Conservation (phyloP, 768 basidiomycete genomes). For the Boletus rubropictus region DNA sequence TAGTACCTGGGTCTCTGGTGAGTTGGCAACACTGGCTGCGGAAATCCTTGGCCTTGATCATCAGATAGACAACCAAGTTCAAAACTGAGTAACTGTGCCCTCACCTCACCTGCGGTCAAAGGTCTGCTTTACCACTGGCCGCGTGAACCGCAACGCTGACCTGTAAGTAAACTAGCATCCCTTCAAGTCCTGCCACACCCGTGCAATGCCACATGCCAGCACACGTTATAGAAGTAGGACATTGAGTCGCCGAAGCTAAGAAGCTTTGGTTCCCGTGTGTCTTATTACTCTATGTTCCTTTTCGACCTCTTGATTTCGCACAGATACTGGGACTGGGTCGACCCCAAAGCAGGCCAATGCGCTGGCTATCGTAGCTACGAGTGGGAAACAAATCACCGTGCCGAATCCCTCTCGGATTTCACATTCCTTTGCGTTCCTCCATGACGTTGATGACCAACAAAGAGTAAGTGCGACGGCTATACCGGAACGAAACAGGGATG, state of each 20-base stretch:
- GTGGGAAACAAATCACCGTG: constrained; percentile 6
- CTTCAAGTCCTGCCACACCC: too few relatives aligned
- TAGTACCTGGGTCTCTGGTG: too few relatives aligned
- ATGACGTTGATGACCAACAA: constrained; percentile 14
- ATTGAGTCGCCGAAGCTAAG: constrained; percentile 19
- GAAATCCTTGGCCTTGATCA: too few relatives aligned
- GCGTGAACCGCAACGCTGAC: too few relatives aligned
- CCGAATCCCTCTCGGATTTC: constrained; percentile 19
- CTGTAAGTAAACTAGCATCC: too few relatives aligned
- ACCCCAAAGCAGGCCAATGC: constrained; percentile 11
- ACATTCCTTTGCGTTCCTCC: constrained; percentile 13
- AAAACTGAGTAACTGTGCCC: too few relatives aligned
- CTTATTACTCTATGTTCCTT: background rate
- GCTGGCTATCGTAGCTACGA: constrained; percentile 6
- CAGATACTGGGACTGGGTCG: constrained; percentile 31
- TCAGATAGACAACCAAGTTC: too few relatives aligned
- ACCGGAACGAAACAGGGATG: constrained; percentile 9
- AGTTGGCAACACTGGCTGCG: too few relatives aligned
- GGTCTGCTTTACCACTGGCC: too few relatives aligned
- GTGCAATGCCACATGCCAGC: too few relatives aligned
- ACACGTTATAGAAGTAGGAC: constrained; percentile 19
- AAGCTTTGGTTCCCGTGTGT: constrained; percentile 27
- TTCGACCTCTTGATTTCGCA: background rate
- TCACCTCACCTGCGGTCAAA: too few relatives aligned
- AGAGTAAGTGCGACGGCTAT: constrained; percentile 17